Base-by-base conservation (phyloP, 2,329 filamentous ascomycete genomes). In the Botrytis byssoidea region DNA sequence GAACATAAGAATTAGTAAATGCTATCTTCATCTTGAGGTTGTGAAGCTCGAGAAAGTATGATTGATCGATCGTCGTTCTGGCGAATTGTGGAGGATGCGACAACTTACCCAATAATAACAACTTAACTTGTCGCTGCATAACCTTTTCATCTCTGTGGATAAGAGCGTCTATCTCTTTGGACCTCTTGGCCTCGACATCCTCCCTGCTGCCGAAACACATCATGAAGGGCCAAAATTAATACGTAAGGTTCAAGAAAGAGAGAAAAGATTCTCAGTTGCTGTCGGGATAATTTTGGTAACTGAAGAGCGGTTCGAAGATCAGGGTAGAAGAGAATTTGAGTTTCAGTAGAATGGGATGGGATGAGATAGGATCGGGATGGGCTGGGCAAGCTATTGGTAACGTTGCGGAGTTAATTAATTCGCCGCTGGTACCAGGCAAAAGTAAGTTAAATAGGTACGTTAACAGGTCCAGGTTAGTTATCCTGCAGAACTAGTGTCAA, bases 111-210 rank as follows among this genome's bases (percentile, higher is more conserved):
- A 99, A 88, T 78, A 99, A 87, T 78, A 99, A 85, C 77, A 99
- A 90, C 87, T 98, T 99, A 80, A 98, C 93, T 81, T 97, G 95
- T 81, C 92, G 92, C 73, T 92, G 86, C 87, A 96, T 87, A 78
- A 88, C 88, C 88, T 96, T 97, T 85, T 95, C 94, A 85, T 98
- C 96, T 79, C 91, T 89, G 75, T 93, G 92, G 79, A 99, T 89
- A 79, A 89, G 85, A 84, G 92, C 93, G 82, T 99, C 96, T 79
- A 99, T 94, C 82, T 96, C 93, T 82, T 89, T 86, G 75, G 89
- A 91, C 79, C 88, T 89, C 75, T 86, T 84, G 77, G 85, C 85
- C 78, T 84, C 85, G 78, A 85, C 77, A 75, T 80, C 78, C 48
- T 79, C 85, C 77, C 85, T 82, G 75, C 83, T 83, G 75, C 89